These are phyloP conservation scores for Heliosperma pusillum DNA, from an alignment of 148 eudicot species.

Conservation along the genomic window DNA sequence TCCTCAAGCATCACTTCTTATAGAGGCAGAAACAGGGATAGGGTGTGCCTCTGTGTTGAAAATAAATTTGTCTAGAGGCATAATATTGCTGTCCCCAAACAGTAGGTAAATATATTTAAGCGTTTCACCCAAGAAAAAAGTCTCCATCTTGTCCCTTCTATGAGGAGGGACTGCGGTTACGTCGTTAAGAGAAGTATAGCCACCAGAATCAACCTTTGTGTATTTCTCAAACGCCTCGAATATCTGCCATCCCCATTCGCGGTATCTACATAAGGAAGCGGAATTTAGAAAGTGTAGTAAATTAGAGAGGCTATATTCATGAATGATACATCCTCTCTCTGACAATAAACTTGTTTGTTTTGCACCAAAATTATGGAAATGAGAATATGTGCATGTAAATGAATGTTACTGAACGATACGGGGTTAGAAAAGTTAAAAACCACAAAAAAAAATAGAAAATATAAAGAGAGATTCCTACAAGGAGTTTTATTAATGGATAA, in stretches of 20 bases:
- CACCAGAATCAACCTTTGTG: conserved; percentile 87
- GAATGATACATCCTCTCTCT: neutral
- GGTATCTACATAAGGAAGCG: conserved; percentile 56
- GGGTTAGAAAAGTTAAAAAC: neutral
- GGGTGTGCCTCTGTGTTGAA: conserved; percentile 98
- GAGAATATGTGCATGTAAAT: too few species aligned
- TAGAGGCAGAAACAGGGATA: conserved; percentile 48
- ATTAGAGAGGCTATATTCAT: conserved; percentile 5
- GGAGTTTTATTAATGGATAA: neutral
- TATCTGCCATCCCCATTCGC: conserved; percentile 97
- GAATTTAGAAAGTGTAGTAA: neutral
- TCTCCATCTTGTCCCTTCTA: conserved; percentile 96
- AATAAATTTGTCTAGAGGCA: conserved; percentile 76
- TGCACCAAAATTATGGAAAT: too few species aligned
- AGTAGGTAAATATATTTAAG: conserved; percentile 77
- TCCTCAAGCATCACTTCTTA: conserved; percentile 27
- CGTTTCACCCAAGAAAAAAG: conserved; percentile 95
- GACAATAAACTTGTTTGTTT: too few species aligned
- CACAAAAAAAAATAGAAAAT: neutral
- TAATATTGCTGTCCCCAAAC: conserved; percentile 45
- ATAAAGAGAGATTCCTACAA: neutral
- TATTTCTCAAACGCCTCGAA: conserved; percentile 92
- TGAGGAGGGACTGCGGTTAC: conserved; percentile 83
- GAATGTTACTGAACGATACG: too few species aligned
- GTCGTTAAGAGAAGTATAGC: conserved; percentile 87